Evolutionary conservation across 306 rosid genomes (phyloP).

Genomic region (Erythrophleum fordii): DNA sequence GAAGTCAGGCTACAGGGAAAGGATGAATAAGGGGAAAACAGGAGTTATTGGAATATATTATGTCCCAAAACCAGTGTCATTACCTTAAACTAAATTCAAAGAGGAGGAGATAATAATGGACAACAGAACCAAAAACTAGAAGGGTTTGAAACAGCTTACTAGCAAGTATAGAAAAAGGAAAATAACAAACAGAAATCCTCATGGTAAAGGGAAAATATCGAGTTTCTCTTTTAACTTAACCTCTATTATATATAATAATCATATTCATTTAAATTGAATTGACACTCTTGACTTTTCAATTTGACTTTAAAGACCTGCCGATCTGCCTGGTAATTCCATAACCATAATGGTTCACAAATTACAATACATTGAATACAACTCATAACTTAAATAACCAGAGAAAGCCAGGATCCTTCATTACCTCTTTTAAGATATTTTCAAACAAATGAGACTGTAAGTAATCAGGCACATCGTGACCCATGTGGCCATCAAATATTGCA

Average conservation of each 20-base stretch:
- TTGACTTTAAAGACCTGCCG: constrained; percentile 17
- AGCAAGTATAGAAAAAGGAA: not conserved
- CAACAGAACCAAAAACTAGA: not conserved
- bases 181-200: not conserved
- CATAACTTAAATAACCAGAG: constrained; percentile 9
- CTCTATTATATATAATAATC: constrained; percentile 27
- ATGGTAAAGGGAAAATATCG: not conserved
- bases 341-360: not conserved
- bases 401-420: constrained; percentile 24
- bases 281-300: constrained; percentile 22
- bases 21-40: not conserved
- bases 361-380: constrained; percentile 5
- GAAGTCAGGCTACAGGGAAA: constrained; percentile 65
- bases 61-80: constrained; percentile 9
- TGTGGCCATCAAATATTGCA: constrained; percentile 97
- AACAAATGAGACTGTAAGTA: constrained; percentile 78
- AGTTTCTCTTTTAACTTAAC: not conserved
- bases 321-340: constrained; percentile 22
- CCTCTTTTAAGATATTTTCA: constrained; percentile 84
- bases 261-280: constrained; percentile 38
- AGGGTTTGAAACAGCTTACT: not conserved
- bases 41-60: constrained; percentile 11
- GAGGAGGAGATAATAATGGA: not conserved
- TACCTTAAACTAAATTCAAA: constrained; percentile 10
- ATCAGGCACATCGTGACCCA: constrained; percentile 78